Conservation (phyloP, 495 filamentous ascomycete genomes). For the Neurospora discreta region DNA sequence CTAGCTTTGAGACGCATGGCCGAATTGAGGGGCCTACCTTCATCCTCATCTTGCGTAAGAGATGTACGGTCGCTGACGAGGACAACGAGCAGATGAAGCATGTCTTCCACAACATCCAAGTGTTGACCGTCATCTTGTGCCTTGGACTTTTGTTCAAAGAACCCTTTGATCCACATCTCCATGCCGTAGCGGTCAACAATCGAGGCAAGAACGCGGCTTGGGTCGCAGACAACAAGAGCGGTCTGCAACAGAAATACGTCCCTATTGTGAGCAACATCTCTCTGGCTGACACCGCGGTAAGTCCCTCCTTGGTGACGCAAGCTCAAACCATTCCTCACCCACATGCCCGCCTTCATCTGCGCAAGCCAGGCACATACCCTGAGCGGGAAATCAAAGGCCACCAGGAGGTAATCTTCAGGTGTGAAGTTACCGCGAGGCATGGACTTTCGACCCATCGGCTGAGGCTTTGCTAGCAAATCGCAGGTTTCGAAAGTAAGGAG, state of each 20-base stretch:
- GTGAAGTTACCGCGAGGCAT: constrained; percentile 37
- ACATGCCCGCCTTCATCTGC: constrained; percentile 97
- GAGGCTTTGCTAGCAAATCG: constrained; percentile 49
- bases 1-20: constrained; percentile 55
- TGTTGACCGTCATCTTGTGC: constrained; percentile 76
- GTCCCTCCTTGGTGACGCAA: constrained; percentile 88
- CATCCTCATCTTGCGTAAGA: constrained; percentile 60
- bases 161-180: constrained; percentile 76
- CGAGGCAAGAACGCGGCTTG: constrained; percentile 73
- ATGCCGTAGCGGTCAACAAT: constrained; percentile 88
- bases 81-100: constrained; percentile 87
- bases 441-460: constrained; percentile 41
- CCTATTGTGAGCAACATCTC: constrained; percentile 85
- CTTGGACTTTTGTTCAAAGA: constrained; percentile 52
- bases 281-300: constrained; percentile 74
- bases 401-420: constrained; percentile 70
- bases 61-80: constrained; percentile 78
- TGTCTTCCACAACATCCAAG: constrained; percentile 88
- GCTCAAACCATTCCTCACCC: constrained; percentile 95
- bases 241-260: constrained; percentile 93
- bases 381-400: constrained; percentile 85
- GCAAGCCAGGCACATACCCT: constrained; percentile 92
- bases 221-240: constrained; percentile 76
- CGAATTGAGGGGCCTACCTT: constrained; percentile 49
- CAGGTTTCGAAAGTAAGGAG: constrained; percentile 50